Base-by-base conservation (phyloP, 768 basidiomycete species). In the Russula ochroleuca region DNA sequence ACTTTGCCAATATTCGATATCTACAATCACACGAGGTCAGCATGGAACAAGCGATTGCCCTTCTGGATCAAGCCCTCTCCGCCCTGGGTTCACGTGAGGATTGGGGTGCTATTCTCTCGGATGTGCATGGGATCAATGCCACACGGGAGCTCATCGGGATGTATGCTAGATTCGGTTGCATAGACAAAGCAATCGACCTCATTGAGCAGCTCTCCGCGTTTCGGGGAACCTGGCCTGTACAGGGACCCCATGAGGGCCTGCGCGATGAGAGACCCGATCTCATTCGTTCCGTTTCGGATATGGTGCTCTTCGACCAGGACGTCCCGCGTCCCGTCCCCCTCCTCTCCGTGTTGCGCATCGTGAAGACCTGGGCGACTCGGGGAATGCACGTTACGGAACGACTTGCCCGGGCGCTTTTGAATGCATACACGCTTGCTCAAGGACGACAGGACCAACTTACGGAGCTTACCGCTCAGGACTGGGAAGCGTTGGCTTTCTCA, bases 401-500 rank as follows among this genome's bases (percentile, higher is more conserved):
- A 43, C 74, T 80, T 19, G 76, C 77, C 2, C 71, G 73, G 8
- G 73, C 75, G 58, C 74, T 79, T 64, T 71, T 86, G 35, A 74
- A 81, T 40, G 70, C 80, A 14, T 86, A 84, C 69, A 73, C 73
- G 59, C 66, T 74, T n/a, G 71, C 78, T 14, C 71, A 75, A 67
- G 55, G 65, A 65, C 68, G 40, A n/a, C 63, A 57, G 19, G 71
- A 70, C 8, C 66, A 66, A 40, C 59, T 76, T 53, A 67, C 71
- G 0, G 72, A 75, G 5, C 75, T 85, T 49, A 65, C 69, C 0
- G 3, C 67, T 0, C 66, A 72, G 8, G 83, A 85, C 43, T 81
- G 83, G 76, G 79, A 79, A 47, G 70, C 78, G 8, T 67, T 88
- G 19, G 67, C 80, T 1, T 77, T 76, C 33, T 78, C 80, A 8